Base-by-base conservation (phyloP, 805 yeast species). In the Saccharomycopsis malanga region DNA sequence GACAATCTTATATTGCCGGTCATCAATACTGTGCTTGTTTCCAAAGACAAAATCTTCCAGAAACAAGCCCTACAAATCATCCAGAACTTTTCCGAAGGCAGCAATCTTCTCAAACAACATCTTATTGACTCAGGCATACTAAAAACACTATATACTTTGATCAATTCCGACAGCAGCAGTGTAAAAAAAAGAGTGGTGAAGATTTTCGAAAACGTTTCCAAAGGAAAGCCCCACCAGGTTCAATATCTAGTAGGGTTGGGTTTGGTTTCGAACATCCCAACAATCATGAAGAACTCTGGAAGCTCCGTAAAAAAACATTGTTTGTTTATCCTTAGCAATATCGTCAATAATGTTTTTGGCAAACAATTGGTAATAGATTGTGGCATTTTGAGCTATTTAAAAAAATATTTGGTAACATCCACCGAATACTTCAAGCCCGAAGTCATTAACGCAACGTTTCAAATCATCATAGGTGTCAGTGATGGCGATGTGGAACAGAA, bases 371-470 rank as follows among this genome's bases (percentile, higher is more conserved):
- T 51, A 12, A 39, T 48, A 17, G 44, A 45, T 21, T 51, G 53
- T 37, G 54, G 54, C 15, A 48, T 51, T 21, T 35, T 51, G 14
- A 22, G 29, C 1, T 51, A 51, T 37, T 42, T 51, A 34, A 51
- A 51, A 32, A 51, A 51, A 29, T 48, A 48, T 25, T 42, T 51
- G 32, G 54, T 51, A 5, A 30, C 50, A 10, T 48, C 52, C 9
- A 48, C 52, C 5, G 54, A 51, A 22, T 48, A 51, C 27, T 51
- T 32, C 30, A 51, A 51, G 30, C 53, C 49, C 15, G 54, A 51
- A 27, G 52, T 51, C 4, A 48, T 51, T 20, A 51, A 51, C 36
- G 54, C 54, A 4, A 48, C 49, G 14, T 51, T 51, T 34, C 49
- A 44, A 30, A 51, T 51, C 23, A 41, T 51, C 9, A 48, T 51